These are phyloP conservation scores for Raddia guianensis DNA, from an alignment of 176 grass and related monocot species.

Conservation along the genomic window DNA sequence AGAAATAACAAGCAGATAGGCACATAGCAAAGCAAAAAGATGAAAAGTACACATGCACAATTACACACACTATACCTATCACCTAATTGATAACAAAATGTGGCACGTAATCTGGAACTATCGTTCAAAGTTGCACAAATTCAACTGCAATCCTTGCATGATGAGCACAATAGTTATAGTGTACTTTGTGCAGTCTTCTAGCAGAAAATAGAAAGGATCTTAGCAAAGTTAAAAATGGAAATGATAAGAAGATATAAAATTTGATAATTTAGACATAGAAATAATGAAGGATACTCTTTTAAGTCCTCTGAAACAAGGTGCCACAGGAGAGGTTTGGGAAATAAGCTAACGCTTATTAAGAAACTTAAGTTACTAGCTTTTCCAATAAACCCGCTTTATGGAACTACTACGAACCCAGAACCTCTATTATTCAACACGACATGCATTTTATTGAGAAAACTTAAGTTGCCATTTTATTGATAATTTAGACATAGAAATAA, in stretches of 20 bases:
- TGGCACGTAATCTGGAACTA: neutral
- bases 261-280: neutral
- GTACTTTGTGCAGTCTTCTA: neutral
- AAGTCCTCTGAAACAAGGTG: constrained; percentile 4
- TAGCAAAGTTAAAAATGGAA: neutral
- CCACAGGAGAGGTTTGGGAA: neutral
- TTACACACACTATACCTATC: neutral
- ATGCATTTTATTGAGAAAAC: too few relatives aligned
- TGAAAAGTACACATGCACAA: neutral
- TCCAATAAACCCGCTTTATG: constrained; percentile 28
- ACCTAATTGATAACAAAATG: neutral
- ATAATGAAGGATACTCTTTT: constrained; percentile 9
- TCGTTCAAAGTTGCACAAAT: constrained; percentile 6
- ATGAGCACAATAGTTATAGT: neutral
- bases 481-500: constrained; percentile 9
- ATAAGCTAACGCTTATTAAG: constrained; percentile 16
- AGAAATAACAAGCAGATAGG: neutral
- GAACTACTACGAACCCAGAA: constrained; percentile 3
- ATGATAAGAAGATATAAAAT: neutral
- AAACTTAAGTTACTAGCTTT: constrained; percentile 15
- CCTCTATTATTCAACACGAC: constrained; percentile 7
- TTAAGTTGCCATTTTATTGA: too few relatives aligned
- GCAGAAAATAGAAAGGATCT: neutral
- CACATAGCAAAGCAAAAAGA: neutral
- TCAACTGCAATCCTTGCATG: neutral